Evolutionary conservation across 345 rosid genomes (phyloP), one percentile per base, ranked within the genome.

Genomic region (Salix koriyanagi): DNA sequence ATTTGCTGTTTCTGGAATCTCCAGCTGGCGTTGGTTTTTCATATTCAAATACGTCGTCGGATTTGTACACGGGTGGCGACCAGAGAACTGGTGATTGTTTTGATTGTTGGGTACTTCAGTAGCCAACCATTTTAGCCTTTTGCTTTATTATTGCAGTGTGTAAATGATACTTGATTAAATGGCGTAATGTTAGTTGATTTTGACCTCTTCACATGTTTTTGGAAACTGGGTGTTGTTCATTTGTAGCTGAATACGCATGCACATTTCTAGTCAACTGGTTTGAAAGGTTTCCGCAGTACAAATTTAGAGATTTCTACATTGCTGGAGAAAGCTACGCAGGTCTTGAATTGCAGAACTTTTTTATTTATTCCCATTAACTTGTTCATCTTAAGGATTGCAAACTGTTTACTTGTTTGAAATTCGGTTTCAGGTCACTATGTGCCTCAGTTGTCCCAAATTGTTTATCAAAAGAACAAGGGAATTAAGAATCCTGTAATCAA

Each of bases 21-120:
- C 98, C 98, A 0, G 98, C 97, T 66, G 99, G 99, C 82, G 98
- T 95, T 76, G 99, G 99, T 11, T 95, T 93, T 84, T 95, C 99
- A 2, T 95, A 91, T 84, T 73, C 96, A 0, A 95, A 95, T 70
- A 96, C 94, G 0, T 85, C 92, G 13, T 86, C 97, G 7, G 99
- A 96, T 76, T 79, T 93, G 87, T 94, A 90, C 86, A 89, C 91
- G 4, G 74, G 82, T 11, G 99, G 99, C 60, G 99, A 96, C 83
- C 71, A 81, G 75, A 96, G 90, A 87, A 96, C 98, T 61, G 97
- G 98, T 92, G 82, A 81, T n/a, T 28, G 7, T 62, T 7, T 58
- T 56, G 4, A n/a, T 41, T 54, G 26, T 36, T 37, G 23, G 13
- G 44, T 28, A 13, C 34, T 60, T 56, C 69, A 5, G 21, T 46